phyloP scores from a whole-genome alignment of 2,329 filamentous ascomycete species.

The Westerdykella ornata region DNA sequence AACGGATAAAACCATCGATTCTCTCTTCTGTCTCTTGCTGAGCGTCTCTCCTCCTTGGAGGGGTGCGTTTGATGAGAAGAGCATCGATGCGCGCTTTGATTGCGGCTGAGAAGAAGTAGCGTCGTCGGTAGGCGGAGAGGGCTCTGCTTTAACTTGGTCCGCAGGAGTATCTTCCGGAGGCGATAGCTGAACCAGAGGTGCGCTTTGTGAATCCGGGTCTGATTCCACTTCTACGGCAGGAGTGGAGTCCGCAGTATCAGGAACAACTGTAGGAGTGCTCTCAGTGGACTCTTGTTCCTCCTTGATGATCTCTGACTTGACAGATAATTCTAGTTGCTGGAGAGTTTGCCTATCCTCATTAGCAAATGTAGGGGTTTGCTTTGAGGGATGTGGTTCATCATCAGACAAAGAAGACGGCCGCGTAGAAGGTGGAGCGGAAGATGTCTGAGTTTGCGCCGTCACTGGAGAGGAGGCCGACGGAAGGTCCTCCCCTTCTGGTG shows the following conservation, averaged over 20 bases:
- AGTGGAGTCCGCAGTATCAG: conserved; percentile 22
- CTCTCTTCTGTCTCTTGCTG: conserved; percentile 20
- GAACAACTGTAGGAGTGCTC: conserved; percentile 33
- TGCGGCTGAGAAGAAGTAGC: conserved; percentile 14
- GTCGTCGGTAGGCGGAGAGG: conserved; percentile 14
- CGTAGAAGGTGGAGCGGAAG: conserved; percentile 33
- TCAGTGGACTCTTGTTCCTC: conserved; percentile 25
- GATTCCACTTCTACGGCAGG: conserved; percentile 17
- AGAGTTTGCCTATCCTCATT: conserved; percentile 9
- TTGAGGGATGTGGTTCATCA: conserved; percentile 16
- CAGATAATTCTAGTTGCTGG: no score
- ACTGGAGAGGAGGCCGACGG: conserved; percentile 33
- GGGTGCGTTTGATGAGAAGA: conserved; percentile 19
- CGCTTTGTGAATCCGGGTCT: conserved; percentile 7
- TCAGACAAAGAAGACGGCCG: conserved; percentile 37
- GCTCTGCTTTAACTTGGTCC: conserved; percentile 13
- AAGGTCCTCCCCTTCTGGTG: conserved; percentile 27
- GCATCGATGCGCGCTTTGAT: conserved; percentile 29
- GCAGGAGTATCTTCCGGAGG: conserved; percentile 4
- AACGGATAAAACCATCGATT: conserved; percentile 23
- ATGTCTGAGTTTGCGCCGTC: conserved; percentile 35
- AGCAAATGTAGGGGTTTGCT: conserved; percentile 6
- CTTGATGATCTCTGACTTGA: conserved; percentile 11
- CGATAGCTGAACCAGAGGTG: conserved; percentile 4
- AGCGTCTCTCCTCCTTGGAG: conserved; percentile 12